These are phyloP conservation scores for Suhomyces guaymorum DNA, from an alignment of 1,139 yeast genomes.

Conservation along the genomic window DNA sequence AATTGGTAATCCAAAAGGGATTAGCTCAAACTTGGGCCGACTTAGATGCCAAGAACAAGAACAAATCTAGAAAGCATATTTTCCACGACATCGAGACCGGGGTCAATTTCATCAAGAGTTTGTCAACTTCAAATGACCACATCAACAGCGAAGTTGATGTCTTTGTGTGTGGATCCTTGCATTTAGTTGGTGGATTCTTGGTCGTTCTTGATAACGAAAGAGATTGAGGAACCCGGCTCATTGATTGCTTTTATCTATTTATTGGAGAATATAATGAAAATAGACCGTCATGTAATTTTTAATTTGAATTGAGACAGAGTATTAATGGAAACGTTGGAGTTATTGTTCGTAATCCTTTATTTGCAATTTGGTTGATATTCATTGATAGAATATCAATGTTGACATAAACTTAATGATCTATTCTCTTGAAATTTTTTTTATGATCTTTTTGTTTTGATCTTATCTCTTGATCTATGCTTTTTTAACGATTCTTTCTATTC, in stretches of 20 bases:
- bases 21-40: conserved; percentile 70
- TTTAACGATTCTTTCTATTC: too few species aligned
- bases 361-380: too few species aligned
- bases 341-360: too few species aligned
- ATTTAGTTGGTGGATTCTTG: conserved; percentile 89
- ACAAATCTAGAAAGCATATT: conserved; percentile 48
- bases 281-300: too few species aligned
- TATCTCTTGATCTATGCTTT: too few species aligned
- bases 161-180: conserved; percentile 91
- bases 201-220: conserved; percentile 69
- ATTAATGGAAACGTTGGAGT: too few species aligned
- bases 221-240: conserved; percentile 22
- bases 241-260: background rate
- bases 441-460: too few species aligned
- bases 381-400: too few species aligned
- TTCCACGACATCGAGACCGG: conserved; percentile 78
- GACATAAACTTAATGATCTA: too few species aligned
- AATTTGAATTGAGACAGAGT: too few species aligned
- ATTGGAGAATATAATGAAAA: too few species aligned
- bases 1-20: conserved; percentile 75
- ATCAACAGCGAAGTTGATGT: conserved; percentile 55
- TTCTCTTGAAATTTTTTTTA: too few species aligned
- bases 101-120: conserved; percentile 52
- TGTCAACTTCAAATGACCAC: conserved; percentile 27
- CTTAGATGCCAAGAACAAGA: conserved; percentile 43